phyloP scores from a whole-genome alignment of 371 early-diverging fungal species.

The Rhizopus sp. region DNA sequence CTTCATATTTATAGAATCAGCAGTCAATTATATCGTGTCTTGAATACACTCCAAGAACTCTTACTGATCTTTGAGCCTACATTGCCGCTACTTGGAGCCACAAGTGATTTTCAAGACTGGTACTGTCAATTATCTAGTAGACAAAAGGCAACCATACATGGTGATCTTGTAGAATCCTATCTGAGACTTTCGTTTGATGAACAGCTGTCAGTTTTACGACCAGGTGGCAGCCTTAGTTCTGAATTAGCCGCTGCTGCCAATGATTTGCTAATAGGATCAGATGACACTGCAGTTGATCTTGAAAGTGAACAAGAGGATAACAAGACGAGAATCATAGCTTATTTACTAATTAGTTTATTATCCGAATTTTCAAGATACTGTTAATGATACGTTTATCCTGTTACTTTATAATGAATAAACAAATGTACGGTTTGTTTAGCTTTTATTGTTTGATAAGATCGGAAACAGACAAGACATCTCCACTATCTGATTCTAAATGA shows the following conservation, averaged over 20 bases:
- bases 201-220: conserved; percentile 3
- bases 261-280: neutral
- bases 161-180: conserved; percentile 32
- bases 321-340: neutral
- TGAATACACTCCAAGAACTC: conserved; percentile 24
- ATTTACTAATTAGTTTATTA: conserved; percentile 2
- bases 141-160: conserved; percentile 29
- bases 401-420: no score
- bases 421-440: no score
- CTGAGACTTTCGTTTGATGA: conserved; percentile 15
- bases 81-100: conserved; percentile 27
- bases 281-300: neutral
- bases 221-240: neutral
- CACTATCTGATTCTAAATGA: no score
- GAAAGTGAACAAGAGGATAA: neutral
- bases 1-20: conserved; percentile 30
- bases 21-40: conserved; percentile 10
- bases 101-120: conserved; percentile 28
- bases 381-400: neutral
- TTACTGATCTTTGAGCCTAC: conserved; percentile 24
- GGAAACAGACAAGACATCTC: neutral
- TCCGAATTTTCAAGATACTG: conserved; percentile 11
- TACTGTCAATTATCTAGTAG: conserved; percentile 24
- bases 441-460: no score
- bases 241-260: neutral